Percentiles rank a stretch among this genome's conserved stretches.
These are phyloP conservation scores for Fragilaria radians DNA, from an alignment of 108 stramenopile genomes.

Conservation along the genomic window DNA sequence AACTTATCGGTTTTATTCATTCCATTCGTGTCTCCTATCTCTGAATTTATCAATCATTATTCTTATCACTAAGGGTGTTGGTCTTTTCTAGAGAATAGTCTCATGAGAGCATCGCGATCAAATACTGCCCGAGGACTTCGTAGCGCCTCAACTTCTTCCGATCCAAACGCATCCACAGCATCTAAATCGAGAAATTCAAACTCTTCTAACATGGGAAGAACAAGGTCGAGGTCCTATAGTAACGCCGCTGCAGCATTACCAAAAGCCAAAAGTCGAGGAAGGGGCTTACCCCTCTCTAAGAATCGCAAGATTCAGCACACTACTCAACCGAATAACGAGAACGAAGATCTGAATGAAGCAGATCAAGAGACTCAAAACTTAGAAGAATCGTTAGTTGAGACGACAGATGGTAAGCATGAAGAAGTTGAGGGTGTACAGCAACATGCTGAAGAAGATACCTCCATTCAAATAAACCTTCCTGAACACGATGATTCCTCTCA, in stretches of 20 bases:
- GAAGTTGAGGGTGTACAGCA: no score
- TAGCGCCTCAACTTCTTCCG: background rate
- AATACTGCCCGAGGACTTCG: background rate
- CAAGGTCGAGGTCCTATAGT: no score
- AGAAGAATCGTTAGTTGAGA: background rate
- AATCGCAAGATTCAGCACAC: background rate
- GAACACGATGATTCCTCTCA: background rate
- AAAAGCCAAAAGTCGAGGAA: conserved; percentile 2
- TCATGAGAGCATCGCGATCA: background rate
- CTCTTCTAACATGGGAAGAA: no score
- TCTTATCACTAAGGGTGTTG: no score
- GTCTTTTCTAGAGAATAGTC: no score
- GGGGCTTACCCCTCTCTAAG: conserved; percentile 3
- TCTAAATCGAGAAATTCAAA: background rate
- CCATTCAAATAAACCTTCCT: background rate
- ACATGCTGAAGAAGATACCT: no score
- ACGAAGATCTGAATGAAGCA: background rate
- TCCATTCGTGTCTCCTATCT: background rate
- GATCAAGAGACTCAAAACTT: background rate
- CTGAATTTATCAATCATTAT: no score
- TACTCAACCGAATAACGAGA: background rate
- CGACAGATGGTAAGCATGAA: no score
- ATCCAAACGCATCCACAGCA: background rate
- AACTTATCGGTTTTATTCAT: background rate
- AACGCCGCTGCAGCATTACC: no score